Evolutionary conservation across 495 filamentous ascomycete genomes (phyloP).

Genomic region (Trichoderma orchidacearum): DNA sequence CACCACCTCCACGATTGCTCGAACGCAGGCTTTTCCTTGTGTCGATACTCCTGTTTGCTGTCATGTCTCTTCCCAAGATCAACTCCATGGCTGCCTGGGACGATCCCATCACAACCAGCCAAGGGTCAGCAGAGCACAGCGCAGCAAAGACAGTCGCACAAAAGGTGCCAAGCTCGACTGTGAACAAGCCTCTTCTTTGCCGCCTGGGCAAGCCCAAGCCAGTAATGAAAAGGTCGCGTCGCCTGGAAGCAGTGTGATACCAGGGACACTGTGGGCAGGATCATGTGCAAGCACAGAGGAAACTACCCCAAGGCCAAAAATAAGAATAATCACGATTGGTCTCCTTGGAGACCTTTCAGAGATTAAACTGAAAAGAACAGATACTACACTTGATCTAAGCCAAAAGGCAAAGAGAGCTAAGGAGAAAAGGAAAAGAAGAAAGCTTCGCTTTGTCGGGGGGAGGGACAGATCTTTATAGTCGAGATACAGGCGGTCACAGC

Average conservation of each 20-base stretch:
- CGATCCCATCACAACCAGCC: too few relatives aligned
- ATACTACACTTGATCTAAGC: constrained; percentile 99
- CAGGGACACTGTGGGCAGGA: constrained; percentile 14
- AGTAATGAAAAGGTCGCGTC: constrained; percentile 17
- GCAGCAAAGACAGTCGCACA: background rate
- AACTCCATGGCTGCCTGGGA: too few relatives aligned
- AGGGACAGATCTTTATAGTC: background rate
- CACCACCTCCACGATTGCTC: too few relatives aligned
- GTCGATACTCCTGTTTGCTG: too few relatives aligned
- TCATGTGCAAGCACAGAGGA: constrained; percentile 36
- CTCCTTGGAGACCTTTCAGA: constrained; percentile 51
- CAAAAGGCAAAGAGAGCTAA: constrained; percentile 51
- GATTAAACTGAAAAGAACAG: constrained; percentile 99
- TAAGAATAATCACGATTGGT: constrained; percentile 72
- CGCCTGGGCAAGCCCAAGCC: constrained; percentile 12
- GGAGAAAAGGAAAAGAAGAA: constrained; percentile 18
- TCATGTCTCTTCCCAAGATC: too few relatives aligned
- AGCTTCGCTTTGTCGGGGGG: constrained; percentile 7
- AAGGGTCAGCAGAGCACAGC: too few relatives aligned
- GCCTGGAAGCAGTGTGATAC: constrained; percentile 20
- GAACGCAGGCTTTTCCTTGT: too few relatives aligned
- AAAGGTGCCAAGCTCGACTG: background rate
- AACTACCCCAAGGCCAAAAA: constrained; percentile 46
- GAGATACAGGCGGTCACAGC: background rate
- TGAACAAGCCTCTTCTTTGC: constrained; percentile 13